Conservation (phyloP, 2,329 filamentous ascomycete species). For the Epichloe scottii region DNA sequence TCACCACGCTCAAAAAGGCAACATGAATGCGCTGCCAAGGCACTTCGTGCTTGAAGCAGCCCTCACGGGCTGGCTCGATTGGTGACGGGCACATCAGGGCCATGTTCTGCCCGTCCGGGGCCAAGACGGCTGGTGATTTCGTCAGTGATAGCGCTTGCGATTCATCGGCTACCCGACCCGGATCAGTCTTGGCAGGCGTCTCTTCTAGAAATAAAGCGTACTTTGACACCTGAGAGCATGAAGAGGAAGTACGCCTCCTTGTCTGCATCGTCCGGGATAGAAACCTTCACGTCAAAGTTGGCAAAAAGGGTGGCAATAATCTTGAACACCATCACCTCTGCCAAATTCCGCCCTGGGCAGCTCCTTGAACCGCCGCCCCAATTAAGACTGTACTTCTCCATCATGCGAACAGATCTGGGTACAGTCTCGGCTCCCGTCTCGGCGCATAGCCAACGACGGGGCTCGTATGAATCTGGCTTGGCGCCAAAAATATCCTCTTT, state of each 20-base stretch:
- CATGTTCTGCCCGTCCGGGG: no score
- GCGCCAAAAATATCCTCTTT: constrained; percentile 36
- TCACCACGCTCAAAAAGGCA: no score
- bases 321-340: constrained; percentile 36
- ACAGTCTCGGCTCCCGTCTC: constrained; percentile 10
- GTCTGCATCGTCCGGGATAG: constrained; percentile 24
- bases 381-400: constrained; percentile 36
- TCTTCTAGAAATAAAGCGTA: constrained; percentile 19
- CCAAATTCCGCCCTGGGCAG: constrained; percentile 38
- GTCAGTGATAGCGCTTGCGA: not conserved
- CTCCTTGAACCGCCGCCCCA: constrained; percentile 40
- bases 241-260: constrained; percentile 38
- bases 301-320: constrained; percentile 27
- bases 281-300: constrained; percentile 31
- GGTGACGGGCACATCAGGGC: no score
- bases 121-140: no score
- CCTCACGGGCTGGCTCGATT: no score
- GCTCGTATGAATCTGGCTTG: constrained; percentile 30
- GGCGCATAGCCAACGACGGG: constrained; percentile 33
- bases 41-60: no score
- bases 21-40: no score
- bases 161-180: not conserved
- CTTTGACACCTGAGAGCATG: constrained; percentile 36
- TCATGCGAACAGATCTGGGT: constrained; percentile 16
- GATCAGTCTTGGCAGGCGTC: not conserved